phyloP scores from a whole-genome alignment of 2,329 filamentous ascomycete species.

The Colletotrichum spaethianum region DNA sequence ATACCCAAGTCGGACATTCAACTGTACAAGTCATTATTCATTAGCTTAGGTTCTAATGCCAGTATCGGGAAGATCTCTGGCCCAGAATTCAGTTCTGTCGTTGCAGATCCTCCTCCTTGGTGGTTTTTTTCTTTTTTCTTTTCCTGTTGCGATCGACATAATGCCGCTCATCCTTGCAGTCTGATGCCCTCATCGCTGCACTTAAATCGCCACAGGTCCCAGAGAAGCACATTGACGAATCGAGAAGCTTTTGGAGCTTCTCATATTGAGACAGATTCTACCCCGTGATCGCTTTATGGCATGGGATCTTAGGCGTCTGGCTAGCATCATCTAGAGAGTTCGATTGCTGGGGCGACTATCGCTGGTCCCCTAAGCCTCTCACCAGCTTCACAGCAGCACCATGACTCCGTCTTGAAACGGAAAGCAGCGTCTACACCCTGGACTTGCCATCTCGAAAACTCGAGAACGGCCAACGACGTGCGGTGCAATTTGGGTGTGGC shows the following conservation, averaged over 20 bases:
- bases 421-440: not conserved
- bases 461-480: not conserved
- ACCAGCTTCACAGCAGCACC: not conserved
- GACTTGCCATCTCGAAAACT: conserved; percentile 11
- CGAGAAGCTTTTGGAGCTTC: not conserved
- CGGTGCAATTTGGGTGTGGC: conserved; percentile 39
- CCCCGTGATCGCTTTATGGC: not conserved
- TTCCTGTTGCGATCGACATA: not conserved
- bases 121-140: not conserved
- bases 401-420: not conserved
- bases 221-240: not conserved
- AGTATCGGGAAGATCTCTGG: conserved; percentile 8
- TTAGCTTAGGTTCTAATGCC: conserved; percentile 13
- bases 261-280: not conserved
- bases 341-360: not conserved
- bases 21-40: not conserved
- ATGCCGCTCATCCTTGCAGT: not conserved
- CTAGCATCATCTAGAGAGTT: not conserved
- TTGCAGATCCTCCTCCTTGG: not conserved
- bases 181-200: not conserved
- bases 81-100: conserved; percentile 18
- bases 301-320: not conserved
- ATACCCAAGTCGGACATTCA: conserved; percentile 20
- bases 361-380: not conserved
- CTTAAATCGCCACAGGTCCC: not conserved